These are phyloP conservation scores for Cucumis melo DNA, from an alignment of 306 rosid genomes.

Conservation along the genomic window DNA sequence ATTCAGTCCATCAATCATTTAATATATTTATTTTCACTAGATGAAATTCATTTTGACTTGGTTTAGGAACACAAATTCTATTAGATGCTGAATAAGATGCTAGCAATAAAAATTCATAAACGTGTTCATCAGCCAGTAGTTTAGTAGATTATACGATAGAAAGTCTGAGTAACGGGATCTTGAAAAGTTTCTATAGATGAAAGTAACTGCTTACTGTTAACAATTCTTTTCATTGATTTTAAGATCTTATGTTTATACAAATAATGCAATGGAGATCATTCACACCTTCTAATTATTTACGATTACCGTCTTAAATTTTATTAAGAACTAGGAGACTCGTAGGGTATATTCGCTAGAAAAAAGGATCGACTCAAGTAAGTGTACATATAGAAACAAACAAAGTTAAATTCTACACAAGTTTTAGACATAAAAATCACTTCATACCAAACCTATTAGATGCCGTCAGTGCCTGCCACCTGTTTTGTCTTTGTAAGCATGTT, in stretches of 20 bases:
- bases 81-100: too few relatives aligned
- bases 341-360: not conserved
- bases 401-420: not conserved
- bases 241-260: not conserved
- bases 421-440: constrained; percentile 15
- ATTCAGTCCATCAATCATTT: too few relatives aligned
- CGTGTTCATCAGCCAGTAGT: too few relatives aligned
- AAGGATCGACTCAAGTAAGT: not conserved
- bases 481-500: constrained; percentile 21
- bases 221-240: not conserved
- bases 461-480: too few relatives aligned
- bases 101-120: too few relatives aligned
- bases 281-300: not conserved
- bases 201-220: too few relatives aligned
- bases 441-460: constrained; percentile 48
- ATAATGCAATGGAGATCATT: not conserved
- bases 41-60: too few relatives aligned
- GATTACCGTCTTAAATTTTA: not conserved
- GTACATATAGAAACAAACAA: not conserved
- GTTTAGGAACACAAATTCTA: too few relatives aligned
- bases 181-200: too few relatives aligned
- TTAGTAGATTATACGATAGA: too few relatives aligned
- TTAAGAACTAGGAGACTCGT: not conserved
- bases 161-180: too few relatives aligned
- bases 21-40: too few relatives aligned